These are phyloP conservation scores for Talaromyces thailandensis DNA, from an alignment of 495 filamentous ascomycete genomes.

Conservation along the genomic window DNA sequence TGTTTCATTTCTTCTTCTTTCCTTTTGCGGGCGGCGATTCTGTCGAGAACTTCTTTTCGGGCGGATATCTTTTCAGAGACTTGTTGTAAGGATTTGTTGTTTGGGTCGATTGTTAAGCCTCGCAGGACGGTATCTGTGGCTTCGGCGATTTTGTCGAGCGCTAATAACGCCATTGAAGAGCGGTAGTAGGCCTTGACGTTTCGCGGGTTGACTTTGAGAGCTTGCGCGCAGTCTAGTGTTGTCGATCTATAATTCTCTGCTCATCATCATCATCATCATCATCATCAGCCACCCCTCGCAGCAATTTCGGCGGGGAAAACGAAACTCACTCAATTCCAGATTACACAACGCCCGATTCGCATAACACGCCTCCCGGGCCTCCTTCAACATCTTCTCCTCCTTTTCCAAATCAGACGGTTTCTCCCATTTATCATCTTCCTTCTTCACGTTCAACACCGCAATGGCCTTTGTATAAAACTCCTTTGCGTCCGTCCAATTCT, in stretches of 20 bases:
- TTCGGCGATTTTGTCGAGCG: constrained; percentile 62
- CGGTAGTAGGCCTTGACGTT: constrained; percentile 90
- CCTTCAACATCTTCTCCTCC: constrained; percentile 48
- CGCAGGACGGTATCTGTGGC: constrained; percentile 65
- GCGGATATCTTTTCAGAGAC: constrained; percentile 43
- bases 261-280: too few relatives aligned
- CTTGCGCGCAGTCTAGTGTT: constrained; percentile 71
- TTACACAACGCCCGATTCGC: constrained; percentile 85
- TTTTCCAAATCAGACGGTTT: constrained; percentile 35
- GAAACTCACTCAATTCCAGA: constrained; percentile 59
- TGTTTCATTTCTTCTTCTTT: constrained; percentile 42
- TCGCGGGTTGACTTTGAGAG: constrained; percentile 62
- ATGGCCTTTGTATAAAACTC: constrained; percentile 88
- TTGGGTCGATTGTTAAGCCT: constrained; percentile 59
- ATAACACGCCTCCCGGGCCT: constrained; percentile 64
- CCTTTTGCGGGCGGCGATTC: constrained; percentile 36
- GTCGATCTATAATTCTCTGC: constrained; percentile 75
- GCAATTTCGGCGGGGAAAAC: too few relatives aligned
- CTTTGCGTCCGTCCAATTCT: constrained; percentile 72
- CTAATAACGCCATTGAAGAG: constrained; percentile 63
- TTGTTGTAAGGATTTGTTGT: constrained; percentile 47
- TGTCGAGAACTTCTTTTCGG: constrained; percentile 35
- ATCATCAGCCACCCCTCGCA: neutral
- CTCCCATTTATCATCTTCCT: constrained; percentile 41
- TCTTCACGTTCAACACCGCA: constrained; percentile 46